phyloP scores from a whole-genome alignment of 2,329 filamentous ascomycete genomes.

The Pseudogymnoascus sp. region DNA sequence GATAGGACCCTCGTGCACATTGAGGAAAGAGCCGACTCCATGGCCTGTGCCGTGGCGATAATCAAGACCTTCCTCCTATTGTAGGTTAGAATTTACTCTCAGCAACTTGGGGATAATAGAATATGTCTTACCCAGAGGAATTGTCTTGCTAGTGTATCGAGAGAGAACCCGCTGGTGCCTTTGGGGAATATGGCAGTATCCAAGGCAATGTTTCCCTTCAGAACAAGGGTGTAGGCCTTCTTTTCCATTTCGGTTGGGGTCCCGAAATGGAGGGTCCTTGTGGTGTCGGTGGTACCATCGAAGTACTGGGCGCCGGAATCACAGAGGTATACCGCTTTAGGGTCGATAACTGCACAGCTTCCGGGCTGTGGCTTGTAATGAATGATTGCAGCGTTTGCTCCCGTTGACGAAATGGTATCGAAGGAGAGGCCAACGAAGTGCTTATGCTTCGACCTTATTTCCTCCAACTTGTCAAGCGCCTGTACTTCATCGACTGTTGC shows the following conservation, averaged over 20 bases:
- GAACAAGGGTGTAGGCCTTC: conserved; percentile 84
- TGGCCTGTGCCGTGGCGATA: conserved; percentile 96
- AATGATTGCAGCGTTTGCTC: conserved; percentile 76
- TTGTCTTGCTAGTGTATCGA: conserved; percentile 83
- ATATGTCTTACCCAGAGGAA: conserved; percentile 67
- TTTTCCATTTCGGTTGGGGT: conserved; percentile 74
- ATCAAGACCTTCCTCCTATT: conserved; percentile 68
- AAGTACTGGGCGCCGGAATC: conserved; percentile 96
- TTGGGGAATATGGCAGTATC: conserved; percentile 87
- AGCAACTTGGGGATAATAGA: background rate
- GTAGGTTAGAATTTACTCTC: conserved; percentile 11
- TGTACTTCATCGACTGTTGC: conserved; percentile 75
- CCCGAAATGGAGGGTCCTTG: conserved; percentile 86
- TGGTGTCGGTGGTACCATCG: conserved; percentile 94
- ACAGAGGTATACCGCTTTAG: conserved; percentile 81
- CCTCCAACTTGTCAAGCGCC: conserved; percentile 85
- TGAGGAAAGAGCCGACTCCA: conserved; percentile 88
- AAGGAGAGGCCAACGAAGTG: conserved; percentile 88
- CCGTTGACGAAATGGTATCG: conserved; percentile 91
- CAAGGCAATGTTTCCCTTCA: conserved; percentile 88
- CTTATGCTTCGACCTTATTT: conserved; percentile 58
- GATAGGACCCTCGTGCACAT: conserved; percentile 95
- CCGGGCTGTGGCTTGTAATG: conserved; percentile 88
- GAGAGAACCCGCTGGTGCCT: conserved; percentile 85
- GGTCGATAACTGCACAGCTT: conserved; percentile 75